Evolutionary conservation across 1,284 basidiomycete genomes (phyloP).

Genomic region (Hymenochaete sp.): DNA sequence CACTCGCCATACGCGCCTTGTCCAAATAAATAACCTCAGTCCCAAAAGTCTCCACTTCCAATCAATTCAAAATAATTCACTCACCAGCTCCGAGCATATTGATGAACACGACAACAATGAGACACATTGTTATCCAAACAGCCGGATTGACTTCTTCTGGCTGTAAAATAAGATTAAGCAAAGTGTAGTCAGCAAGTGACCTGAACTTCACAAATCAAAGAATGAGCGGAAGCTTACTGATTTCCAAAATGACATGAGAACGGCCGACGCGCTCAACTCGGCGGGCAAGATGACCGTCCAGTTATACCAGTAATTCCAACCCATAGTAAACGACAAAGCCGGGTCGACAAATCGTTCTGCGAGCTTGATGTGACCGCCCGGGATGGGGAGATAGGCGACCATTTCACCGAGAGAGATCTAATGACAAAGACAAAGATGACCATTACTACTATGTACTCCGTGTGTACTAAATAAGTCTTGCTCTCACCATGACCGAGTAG

Average conservation of each 20-base stretch:
- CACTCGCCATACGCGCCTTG: constrained; percentile 60
- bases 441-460: not conserved
- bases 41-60: not conserved
- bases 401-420: constrained; percentile 48
- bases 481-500: constrained; percentile 48
- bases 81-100: constrained; percentile 69
- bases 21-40: not conserved
- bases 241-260: constrained; percentile 72
- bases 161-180: constrained; percentile 14
- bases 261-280: constrained; percentile 68
- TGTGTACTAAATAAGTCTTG: constrained; percentile 1
- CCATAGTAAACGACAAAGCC: constrained; percentile 74
- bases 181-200: not conserved
- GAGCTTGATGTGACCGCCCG: constrained; percentile 72
- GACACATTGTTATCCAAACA: constrained; percentile 69
- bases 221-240: constrained; percentile 15
- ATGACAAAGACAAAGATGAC: constrained; percentile 23
- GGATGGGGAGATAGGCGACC: constrained; percentile 62
- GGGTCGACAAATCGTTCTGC: constrained; percentile 76
- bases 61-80: constrained; percentile 17
- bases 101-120: constrained; percentile 65
- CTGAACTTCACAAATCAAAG: not conserved
- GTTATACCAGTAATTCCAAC: constrained; percentile 80
- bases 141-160: constrained; percentile 48
- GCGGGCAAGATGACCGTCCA: constrained; percentile 68